A percentile compares a stretch with the other conserved stretches of the same genome.
Conservation (phyloP, 371 early-diverging fungal genomes). For the Sporodiniella umbellata region DNA sequence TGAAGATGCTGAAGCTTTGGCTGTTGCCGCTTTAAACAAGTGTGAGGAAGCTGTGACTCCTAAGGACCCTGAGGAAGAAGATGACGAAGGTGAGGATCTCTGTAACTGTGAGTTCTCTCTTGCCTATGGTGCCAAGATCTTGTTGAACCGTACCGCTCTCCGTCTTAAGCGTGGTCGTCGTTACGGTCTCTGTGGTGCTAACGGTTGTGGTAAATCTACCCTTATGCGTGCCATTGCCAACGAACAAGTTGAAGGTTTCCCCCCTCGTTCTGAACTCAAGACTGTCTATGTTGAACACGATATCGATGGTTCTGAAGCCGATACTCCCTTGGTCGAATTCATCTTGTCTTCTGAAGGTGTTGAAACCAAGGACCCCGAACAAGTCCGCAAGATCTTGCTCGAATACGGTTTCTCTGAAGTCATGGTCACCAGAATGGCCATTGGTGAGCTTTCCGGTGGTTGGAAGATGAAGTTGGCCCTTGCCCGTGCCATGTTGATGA, state of each 20-base stretch:
- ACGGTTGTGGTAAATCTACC: constrained; percentile 88
- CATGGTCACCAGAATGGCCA: constrained; percentile 56
- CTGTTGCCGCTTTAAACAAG: constrained; percentile 28
- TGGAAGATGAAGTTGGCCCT: constrained; percentile 90
- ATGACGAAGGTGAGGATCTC: constrained; percentile 72
- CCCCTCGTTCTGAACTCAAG: constrained; percentile 63
- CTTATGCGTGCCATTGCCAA: constrained; percentile 78
- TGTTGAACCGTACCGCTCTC: constrained; percentile 74
- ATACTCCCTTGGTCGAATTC: constrained; percentile 66
- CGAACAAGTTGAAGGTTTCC: constrained; percentile 77
- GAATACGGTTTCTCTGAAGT: constrained; percentile 70
- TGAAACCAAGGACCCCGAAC: constrained; percentile 47
- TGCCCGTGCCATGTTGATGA: constrained; percentile 77
- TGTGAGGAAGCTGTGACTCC: constrained; percentile 44
- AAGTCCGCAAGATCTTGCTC: constrained; percentile 55
- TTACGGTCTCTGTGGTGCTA: constrained; percentile 81
- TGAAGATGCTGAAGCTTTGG: constrained; percentile 27
- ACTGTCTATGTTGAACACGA: constrained; percentile 78
- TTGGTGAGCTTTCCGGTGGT: constrained; percentile 82
- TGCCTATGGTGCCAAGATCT: constrained; percentile 83
- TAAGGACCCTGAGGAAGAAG: constrained; percentile 53
- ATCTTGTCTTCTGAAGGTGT: constrained; percentile 54
- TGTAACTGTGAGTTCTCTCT: constrained; percentile 79
- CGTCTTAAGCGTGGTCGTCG: constrained; percentile 74
- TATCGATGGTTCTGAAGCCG: constrained; percentile 71